A percentile compares a stretch with the other conserved stretches of the same genome.
phyloP scores from a whole-genome alignment of 1,284 basidiomycete species.

The Papiliotrema nemorosa region DNA sequence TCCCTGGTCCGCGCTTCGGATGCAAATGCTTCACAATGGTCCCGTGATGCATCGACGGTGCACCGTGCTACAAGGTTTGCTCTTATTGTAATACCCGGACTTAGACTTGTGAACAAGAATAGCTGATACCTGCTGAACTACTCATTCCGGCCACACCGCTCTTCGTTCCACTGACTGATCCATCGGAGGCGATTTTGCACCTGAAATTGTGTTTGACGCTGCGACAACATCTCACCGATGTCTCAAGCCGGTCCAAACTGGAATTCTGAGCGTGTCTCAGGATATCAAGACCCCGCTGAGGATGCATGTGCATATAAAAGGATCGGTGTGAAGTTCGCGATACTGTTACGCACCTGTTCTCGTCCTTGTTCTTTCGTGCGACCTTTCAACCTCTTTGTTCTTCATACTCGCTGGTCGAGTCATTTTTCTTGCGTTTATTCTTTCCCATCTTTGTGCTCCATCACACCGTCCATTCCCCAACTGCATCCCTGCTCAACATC shows the following conservation, averaged over 20 bases:
- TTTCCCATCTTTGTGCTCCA: not conserved
- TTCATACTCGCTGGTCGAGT: not conserved
- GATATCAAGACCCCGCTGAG: not conserved
- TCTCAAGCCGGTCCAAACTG: not conserved
- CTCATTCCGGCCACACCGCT: no score
- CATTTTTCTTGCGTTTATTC: not conserved
- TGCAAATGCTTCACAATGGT: no score
- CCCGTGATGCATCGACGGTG: not conserved
- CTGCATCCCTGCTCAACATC: no score
- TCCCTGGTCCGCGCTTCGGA: no score
- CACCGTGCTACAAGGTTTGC: not conserved
- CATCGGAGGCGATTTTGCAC: no score
- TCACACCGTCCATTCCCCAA: no score
- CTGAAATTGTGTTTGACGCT: not conserved
- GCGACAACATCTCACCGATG: not conserved
- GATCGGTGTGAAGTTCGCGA: not conserved
- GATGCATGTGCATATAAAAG: not conserved
- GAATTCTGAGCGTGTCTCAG: not conserved
- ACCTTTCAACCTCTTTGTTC: not conserved
- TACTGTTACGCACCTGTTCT: not conserved
- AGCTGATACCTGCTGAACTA: not conserved
- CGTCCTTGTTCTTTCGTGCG: not conserved
- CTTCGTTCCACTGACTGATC: no score
- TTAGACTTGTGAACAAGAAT: not conserved
- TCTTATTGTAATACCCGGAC: not conserved